Evolutionary conservation across 352 stramenopile genomes (phyloP), one percentile per base, ranked within the genome.

Genomic region (Phytophthora pinifolia): DNA sequence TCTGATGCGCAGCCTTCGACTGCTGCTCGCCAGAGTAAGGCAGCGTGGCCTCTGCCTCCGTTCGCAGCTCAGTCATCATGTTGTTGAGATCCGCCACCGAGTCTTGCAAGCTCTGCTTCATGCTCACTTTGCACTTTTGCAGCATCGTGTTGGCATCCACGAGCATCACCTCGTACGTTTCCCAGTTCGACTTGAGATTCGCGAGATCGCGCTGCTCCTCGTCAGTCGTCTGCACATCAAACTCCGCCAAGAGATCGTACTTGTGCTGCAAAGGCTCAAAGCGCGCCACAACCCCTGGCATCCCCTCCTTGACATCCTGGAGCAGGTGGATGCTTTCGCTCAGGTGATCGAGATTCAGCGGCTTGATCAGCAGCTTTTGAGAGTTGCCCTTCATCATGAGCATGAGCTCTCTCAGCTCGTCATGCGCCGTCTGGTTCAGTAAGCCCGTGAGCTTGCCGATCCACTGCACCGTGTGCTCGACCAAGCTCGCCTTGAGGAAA

Each of bases 41-140:
- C 29, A 96, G 47, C 12, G 71, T 82, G 4, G 74, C 65, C 46
- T 91, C 78, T 1, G 88, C 88, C 43, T 96, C 86, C 4, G 65
- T 71, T 3, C 81, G 67, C 17, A 94, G 46, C 17, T 96, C 83
- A 14, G 82, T 78, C 83, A 93, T 94, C 47, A 92, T 88, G 9
- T 71, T 78, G 57, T 91, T 91, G 18, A 97, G 67, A 54, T 94
- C 86, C 0, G 79, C 77, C 9, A 98, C 81, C 2, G 82, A 94
- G 49, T 94, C 88, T 59, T 98, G 90, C 2, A 98, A 68, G 33
- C 96, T 96, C 55, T 97, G 87, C 62, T 98, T 98, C 94, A 98
- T 98, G 45, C 88, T 97, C 15, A 96, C 65, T 73, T 98, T 98
- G 66, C 83, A 92, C 51, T 97, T 96, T 44, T 97, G 88, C 29